Conservation (phyloP, 108 stramenopile genomes). For the Cyclostephanos invisitatus region DNA sequence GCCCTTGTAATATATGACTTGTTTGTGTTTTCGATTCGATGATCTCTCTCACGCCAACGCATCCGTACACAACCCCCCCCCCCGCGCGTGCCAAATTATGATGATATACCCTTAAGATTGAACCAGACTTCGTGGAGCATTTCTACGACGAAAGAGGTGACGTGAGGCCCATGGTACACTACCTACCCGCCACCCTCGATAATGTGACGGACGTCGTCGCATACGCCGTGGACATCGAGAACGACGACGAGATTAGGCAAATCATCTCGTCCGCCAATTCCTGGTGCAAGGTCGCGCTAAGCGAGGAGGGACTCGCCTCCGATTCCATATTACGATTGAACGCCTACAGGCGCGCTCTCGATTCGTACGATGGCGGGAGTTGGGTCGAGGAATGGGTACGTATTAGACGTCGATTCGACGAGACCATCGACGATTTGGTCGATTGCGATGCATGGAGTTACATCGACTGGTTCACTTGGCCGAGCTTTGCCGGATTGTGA, state of each 20-base stretch:
- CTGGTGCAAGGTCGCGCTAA: conserved; percentile 17
- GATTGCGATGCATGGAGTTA: conserved; percentile 2
- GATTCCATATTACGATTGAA: not conserved
- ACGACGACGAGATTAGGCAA: conserved; percentile 20
- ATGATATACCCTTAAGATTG: conserved; percentile 30
- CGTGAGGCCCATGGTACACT: conserved; percentile 32
- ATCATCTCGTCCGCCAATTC: conserved; percentile 23
- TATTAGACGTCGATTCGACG: not conserved
- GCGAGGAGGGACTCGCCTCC: not conserved
- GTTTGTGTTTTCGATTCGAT: too few relatives aligned
- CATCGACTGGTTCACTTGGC: not conserved
- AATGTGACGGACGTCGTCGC: conserved; percentile 18
- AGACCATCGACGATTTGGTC: conserved; percentile 6
- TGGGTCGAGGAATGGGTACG: not conserved
- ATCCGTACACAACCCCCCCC: too few relatives aligned
- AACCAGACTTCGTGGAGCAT: conserved; percentile 38
- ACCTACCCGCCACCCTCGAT: conserved; percentile 30
- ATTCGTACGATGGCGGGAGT: not conserved
- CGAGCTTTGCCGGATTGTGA: conserved; percentile 2
- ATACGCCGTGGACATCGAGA: conserved; percentile 18
- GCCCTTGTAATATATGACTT: too few relatives aligned
- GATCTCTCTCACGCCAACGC: too few relatives aligned
- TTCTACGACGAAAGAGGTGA: conserved; percentile 24
- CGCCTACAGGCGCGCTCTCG: not conserved
- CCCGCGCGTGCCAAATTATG: not conserved